Base-by-base conservation (phyloP, 1,139 yeast species). In the Saccharomycopsis crataegensis region DNA sequence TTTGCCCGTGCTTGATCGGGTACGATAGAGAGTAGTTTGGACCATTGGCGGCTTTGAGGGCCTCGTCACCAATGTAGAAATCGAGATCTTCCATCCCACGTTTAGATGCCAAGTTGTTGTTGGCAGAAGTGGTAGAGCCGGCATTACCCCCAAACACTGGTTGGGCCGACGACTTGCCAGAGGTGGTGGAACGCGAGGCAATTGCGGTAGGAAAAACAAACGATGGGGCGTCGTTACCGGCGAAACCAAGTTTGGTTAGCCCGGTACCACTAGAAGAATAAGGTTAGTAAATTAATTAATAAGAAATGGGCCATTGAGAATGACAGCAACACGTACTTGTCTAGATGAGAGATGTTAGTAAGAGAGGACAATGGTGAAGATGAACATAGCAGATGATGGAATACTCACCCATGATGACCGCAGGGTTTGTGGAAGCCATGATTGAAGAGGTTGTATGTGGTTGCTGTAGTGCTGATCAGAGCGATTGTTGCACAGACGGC, bases 151-250 rank as follows among this genome's bases (percentile, higher is more conserved):
- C 59, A 38, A 54, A 51, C 16, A 44, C 49, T 31, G 53, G 52
- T 60, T 71, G 69, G n/a, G 52, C 33, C 60, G 70, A 69, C 17
- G 67, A 61, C 7, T 66, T 60, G 3, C 71, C 59, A 5, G 73
- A 63, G 31, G 60, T 56, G 8, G 61, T 57, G 6, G 63, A 54
- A 28, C 57, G 37, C 49, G 98, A 91, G 44, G 99, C 93, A 69
- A 93, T 94, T 11, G 96, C 98, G 1, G 99, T 93, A 50, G 99
- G 99, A 66, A 93, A 89, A 48, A 93, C 89, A 77, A 87, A 94
- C 8, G 97, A 90, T 40, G 99, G 99, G 14, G 97, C 80, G 71
- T 93, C 99, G 68, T 93, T 93, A 54, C 99, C 99, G 62, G 99
- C 99, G 72, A 91, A 93, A 33, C 99, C 99, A 60, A 93, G 78